Percentiles rank a stretch among this genome's conserved stretches.
Conservation (phyloP, 2,329 filamentous ascomycete species). For the Daldinia eschscholtzii region DNA sequence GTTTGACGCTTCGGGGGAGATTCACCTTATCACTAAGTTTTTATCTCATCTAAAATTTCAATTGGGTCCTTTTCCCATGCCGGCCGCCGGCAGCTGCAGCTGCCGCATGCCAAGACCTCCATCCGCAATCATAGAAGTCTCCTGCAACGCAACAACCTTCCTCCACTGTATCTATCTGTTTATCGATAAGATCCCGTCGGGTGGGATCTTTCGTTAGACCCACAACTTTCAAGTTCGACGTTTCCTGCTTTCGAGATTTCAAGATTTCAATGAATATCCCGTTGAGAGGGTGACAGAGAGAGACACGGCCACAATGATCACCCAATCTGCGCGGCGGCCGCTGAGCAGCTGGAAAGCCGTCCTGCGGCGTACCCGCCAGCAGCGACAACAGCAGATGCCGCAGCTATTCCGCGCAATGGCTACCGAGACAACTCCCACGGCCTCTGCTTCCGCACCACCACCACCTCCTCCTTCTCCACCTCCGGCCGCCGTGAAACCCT, state of each 20-base stretch:
- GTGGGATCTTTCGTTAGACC: constrained; percentile 4
- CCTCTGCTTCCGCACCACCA: constrained; percentile 35
- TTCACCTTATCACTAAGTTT: background rate
- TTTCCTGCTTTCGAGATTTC: constrained; percentile 25
- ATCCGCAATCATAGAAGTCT: background rate
- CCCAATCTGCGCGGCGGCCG: constrained; percentile 72
- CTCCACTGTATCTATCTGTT: constrained; percentile 33
- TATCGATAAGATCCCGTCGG: constrained; percentile 34
- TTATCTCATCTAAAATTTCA: constrained; percentile 30
- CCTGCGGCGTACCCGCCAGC: constrained; percentile 68
- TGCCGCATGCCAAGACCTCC: constrained; percentile 36
- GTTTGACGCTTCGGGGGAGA: background rate
- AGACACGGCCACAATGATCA: constrained; percentile 64
- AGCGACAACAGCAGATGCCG: constrained; percentile 58
- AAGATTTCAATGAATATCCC: constrained; percentile 26
- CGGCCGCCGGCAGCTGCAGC: background rate
- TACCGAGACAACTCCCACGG: constrained; percentile 52
- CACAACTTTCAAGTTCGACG: constrained; percentile 9
- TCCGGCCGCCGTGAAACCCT: constrained; percentile 17
- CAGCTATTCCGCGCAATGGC: constrained; percentile 61
- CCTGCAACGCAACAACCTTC: constrained; percentile 43
- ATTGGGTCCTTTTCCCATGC: constrained; percentile 9
- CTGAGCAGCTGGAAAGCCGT: constrained; percentile 77
- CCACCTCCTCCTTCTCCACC: constrained; percentile 37
- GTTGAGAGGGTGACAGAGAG: background rate